Evolutionary conservation across 2,329 filamentous ascomycete species (phyloP), one percentile per base, ranked within the genome.

Genomic region (Huntiella decipiens): DNA sequence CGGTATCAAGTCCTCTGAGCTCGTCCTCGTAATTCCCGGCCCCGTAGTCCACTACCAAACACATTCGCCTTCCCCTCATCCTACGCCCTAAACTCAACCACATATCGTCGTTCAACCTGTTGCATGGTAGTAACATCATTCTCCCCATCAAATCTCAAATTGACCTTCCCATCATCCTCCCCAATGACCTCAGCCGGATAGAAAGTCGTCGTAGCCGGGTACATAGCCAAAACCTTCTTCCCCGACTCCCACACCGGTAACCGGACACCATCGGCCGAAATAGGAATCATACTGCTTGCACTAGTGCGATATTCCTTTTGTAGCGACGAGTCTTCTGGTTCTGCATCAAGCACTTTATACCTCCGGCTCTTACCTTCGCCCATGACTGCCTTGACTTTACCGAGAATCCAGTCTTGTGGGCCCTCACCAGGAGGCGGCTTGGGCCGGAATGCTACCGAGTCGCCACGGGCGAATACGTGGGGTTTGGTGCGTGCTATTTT

Each of bases 191-290:
- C 81, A 1, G 83, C 83, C 57, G 82, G 78, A 59, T 91, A 91
- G 55, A 91, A 88, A 0, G 82, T 87, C 1, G 83, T 87, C 1
- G 83, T 88, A 54, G 85, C 78, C 0, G 83, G 83, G 56, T 91
- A 91, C 48, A 85, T 65, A 0, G 83, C 83, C 48, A 88, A 65
- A 6, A 88, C 82, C 39, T 76, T 73, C 57, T 79, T 82, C 38
- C 81, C 79, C 35, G 72, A 62, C 33, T 80, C 73, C 48, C 80
- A 71, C 36, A 80, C 67, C 3, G 69, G 62, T 12, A 79, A 64
- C 52, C 57, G 65, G 57, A 52, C 66, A 56, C 51, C 60, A 51
- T 63, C 63, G 0, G 72, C 67, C 2, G 82, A 79, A 47, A 91
- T 86, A 2, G 78, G 73, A 39, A 87, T 86, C 67, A 91, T 78